Evolutionary conservation across 164 flowering plant genomes (phyloP).

Genomic region (Paratinospora sagittata): DNA sequence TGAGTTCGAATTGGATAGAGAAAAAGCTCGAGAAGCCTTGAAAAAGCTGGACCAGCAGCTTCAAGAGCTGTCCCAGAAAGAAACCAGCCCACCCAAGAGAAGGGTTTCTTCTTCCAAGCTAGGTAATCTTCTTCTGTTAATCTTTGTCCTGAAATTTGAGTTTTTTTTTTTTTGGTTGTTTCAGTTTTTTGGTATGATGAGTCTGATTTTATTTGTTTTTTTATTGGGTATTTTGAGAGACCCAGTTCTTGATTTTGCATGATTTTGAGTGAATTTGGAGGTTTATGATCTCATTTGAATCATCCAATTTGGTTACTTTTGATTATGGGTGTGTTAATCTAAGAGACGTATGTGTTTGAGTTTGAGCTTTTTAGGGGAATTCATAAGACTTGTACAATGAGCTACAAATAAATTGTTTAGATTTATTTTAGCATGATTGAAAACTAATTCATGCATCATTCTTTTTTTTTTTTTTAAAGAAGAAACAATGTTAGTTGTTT

Average conservation of each 20-base stretch:
- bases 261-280: not conserved
- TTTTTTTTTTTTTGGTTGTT: not conserved
- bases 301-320: not conserved
- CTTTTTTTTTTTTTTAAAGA: too few relatives aligned
- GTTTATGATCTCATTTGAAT: not conserved
- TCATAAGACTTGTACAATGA: not conserved
- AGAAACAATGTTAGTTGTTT: too few relatives aligned
- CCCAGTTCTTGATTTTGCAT: not conserved
- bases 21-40: conserved; percentile 62
- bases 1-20: conserved; percentile 54
- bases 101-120: conserved; percentile 19
- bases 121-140: not conserved
- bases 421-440: too few relatives aligned
- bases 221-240: not conserved
- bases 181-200: not conserved
- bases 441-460: too few relatives aligned
- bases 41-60: conserved; percentile 59
- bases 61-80: conserved; percentile 42
- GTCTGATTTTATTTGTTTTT: not conserved
- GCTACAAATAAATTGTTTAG: not conserved
- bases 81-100: conserved; percentile 30
- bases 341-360: not conserved
- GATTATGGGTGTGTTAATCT: not conserved
- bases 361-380: not conserved
- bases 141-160: not conserved